These are phyloP conservation scores for Seiridium unicorne DNA, from an alignment of 2,329 filamentous ascomycete species.

Conservation along the genomic window DNA sequence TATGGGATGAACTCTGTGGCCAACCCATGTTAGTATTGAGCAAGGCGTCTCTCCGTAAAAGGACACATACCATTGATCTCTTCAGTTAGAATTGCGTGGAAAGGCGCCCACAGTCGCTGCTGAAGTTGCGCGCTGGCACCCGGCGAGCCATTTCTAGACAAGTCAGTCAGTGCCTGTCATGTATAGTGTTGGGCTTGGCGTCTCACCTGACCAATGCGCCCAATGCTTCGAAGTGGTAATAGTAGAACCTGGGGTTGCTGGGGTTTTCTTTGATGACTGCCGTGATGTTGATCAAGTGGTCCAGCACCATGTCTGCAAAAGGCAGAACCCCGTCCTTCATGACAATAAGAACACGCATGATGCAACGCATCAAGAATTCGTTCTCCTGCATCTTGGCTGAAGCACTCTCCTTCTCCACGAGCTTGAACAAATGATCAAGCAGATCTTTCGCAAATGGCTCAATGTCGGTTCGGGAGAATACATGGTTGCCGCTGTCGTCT, in stretches of 20 bases:
- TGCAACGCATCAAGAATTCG: constrained; percentile 97
- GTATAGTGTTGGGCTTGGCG: not conserved
- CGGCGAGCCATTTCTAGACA: constrained; percentile 58
- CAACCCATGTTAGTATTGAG: constrained; percentile 25
- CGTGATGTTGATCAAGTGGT: constrained; percentile 84
- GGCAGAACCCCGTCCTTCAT: constrained; percentile 78
- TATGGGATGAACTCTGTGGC: constrained; percentile 86
- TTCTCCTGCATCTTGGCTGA: constrained; percentile 97
- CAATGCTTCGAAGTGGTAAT: constrained; percentile 95
- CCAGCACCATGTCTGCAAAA: constrained; percentile 75
- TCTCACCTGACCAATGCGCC: constrained; percentile 76
- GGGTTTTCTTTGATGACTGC: constrained; percentile 91
- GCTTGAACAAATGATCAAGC: constrained; percentile 82
- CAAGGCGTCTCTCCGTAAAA: not conserved
- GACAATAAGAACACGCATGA: constrained; percentile 96
- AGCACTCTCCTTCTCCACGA: constrained; percentile 81
- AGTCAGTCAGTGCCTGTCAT: constrained; percentile 6
- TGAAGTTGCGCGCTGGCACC: constrained; percentile 73
- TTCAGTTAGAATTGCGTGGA: constrained; percentile 75
- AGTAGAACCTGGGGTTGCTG: constrained; percentile 97
- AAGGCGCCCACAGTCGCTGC: constrained; percentile 76
- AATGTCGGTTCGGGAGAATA: constrained; percentile 79
- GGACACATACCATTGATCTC: constrained; percentile 69
- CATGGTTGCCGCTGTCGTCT: constrained; percentile 69
- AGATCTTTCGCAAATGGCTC: constrained; percentile 82